Evolutionary conservation across 2,329 filamentous ascomycete genomes (phyloP).

Genomic region (Dactylellina cionopaga): DNA sequence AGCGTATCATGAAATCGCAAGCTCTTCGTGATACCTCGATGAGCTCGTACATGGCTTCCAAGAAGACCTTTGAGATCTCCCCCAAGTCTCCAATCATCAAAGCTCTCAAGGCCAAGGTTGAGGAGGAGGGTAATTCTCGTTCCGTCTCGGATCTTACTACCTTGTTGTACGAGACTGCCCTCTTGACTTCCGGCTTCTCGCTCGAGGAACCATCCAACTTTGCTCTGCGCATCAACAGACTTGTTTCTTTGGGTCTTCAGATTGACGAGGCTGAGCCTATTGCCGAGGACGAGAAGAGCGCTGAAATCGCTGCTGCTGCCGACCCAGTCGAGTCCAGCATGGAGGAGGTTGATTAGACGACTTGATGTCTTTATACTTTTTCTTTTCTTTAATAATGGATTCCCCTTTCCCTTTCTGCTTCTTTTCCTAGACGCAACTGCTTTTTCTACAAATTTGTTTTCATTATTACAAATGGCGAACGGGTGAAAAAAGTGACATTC

Average conservation of each 20-base stretch:
- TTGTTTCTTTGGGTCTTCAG: conserved; percentile 96
- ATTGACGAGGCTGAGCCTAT: conserved; percentile 87
- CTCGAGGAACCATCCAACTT: conserved; percentile 98
- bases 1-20: conserved; percentile 99
- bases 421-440: conserved; percentile 18
- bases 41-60: conserved; percentile 99
- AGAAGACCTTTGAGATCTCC: conserved; percentile 99
- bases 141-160: conserved; percentile 99
- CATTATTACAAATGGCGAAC: conserved; percentile 44
- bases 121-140: conserved; percentile 94
- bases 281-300: conserved; percentile 67
- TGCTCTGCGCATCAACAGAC: conserved; percentile 99
- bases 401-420: conserved; percentile 33
- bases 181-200: conserved; percentile 98
- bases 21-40: conserved; percentile 99
- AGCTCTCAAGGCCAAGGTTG: conserved; percentile 99
- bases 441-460: conserved; percentile 30
- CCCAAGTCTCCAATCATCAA: conserved; percentile 96
- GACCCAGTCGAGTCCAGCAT: conserved; percentile 89
- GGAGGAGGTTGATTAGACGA: conserved; percentile 97
- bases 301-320: conserved; percentile 65
- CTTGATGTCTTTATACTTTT: conserved; percentile 7
- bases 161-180: conserved; percentile 97
- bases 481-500: conserved; percentile 50
- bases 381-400: conserved; percentile 20